Conservation (phyloP, 805 yeast genomes). For the Torulaspora quercuum region DNA sequence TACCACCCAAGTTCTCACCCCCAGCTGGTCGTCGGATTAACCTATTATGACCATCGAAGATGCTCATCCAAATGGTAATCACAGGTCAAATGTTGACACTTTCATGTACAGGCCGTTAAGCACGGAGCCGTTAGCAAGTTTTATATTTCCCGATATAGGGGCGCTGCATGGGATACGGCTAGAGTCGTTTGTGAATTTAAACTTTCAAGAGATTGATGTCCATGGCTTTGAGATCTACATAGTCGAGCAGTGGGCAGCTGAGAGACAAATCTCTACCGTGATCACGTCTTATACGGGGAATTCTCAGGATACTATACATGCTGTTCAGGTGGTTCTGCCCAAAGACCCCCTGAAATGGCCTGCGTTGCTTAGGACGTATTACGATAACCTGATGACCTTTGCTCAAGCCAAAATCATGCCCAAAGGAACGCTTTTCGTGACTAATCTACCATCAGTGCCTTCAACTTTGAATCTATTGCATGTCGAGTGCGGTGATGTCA, state of each 20-base stretch:
- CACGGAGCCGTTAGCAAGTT: slow-evolving; percentile 25
- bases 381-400: slow-evolving; percentile 61
- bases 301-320: slow-evolving; percentile 56
- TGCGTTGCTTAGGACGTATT: slow-evolving; percentile 50
- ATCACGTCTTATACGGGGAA: slow-evolving; percentile 88
- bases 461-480: slow-evolving; percentile 69
- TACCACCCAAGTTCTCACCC: too few relatives aligned
- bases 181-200: slow-evolving; percentile 40
- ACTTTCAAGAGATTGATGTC: slow-evolving; percentile 47
- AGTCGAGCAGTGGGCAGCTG: slow-evolving; percentile 92
- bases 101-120: slow-evolving; percentile 9
- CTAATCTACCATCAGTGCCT: slow-evolving; percentile 79
- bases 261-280: slow-evolving; percentile 60
- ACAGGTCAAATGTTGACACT: slow-evolving; percentile 5
- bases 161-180: slow-evolving; percentile 48
- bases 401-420: slow-evolving; percentile 65
- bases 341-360: slow-evolving; percentile 36
- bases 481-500: slow-evolving; percentile 56
- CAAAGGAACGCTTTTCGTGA: slow-evolving; percentile 64
- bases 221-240: slow-evolving; percentile 84
- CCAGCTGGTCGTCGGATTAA: too few relatives aligned
- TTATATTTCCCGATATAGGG: slow-evolving; percentile 54
- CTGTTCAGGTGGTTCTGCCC: slow-evolving; percentile 54
- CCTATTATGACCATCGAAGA: slow-evolving; percentile 9
- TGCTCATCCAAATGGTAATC: slow-evolving; percentile 2